Evolutionary conservation across 2,329 filamentous ascomycete species (phyloP), one percentile per base, ranked within the genome.

Genomic region (Colletotrichum filicis): DNA sequence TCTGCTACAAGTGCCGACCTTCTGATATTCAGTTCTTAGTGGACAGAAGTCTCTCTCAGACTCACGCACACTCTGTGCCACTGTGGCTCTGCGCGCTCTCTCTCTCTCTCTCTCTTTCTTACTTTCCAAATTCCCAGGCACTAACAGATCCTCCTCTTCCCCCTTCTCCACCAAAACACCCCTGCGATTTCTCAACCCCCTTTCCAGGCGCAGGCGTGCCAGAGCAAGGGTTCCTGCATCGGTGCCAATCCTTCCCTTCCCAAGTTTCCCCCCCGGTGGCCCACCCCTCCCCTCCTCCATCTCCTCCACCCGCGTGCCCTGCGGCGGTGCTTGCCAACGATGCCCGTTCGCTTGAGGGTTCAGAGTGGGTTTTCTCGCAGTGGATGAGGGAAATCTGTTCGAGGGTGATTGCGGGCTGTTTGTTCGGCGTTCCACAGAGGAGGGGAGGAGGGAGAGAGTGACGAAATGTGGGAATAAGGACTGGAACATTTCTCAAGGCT

Each of bases 171-270:
- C 56, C 22, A 35, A 22, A 12, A 26, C 19, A 30, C 61, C 61
- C 61, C 61, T 64, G 61, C 63, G 11, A 57, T 37, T 22, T 30
- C 53, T 30, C 28, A 37, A 57, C 56, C 49, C 59, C 69, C 69
- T 63, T 72, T 72, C 58, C 56, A 58, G 64, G 68, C 52, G 64
- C 64, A 71, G 64, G 28, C 42, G 66, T 52, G 63, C 32, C 57
- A 66, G 64, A 62, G 64, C 64, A 62, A 61, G 68, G 66, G 65
- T 62, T 56, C 56, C 63, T 62, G 58, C 52, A 55, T 60, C 16
- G 42, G 42, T 35, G 22, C 49, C 37, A 42, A 24, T 35, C 32
- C 52, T 26, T 49, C 28, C 66, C 35, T 46, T 42, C 37, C 37
- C 37, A 42, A 42, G 37, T 42, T 19, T 14, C 6, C 32, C 16